Base-by-base conservation (phyloP, 176 grass and related monocot species). In the Musa schizocarpa region DNA sequence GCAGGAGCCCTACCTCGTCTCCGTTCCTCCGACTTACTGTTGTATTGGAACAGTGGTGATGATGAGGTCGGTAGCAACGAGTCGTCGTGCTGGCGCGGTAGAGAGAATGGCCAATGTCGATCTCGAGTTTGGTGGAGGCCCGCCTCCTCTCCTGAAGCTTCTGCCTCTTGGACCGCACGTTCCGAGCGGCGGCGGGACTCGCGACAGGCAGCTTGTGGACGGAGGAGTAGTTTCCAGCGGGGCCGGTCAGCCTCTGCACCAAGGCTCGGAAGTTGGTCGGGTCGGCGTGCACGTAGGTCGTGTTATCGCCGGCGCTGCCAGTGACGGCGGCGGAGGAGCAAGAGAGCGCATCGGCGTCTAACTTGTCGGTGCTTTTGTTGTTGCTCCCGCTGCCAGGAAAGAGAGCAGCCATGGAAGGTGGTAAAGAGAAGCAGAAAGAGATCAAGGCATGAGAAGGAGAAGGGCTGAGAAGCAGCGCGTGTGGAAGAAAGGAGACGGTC, bases 131-230 rank as follows among this genome's bases (percentile, higher is more conserved):
- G 1, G 88, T 26, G 23, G 88, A 85, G 66, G 78, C 70, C 83
- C 88, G 71, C 82, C 88, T 79, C 79, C 87, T 82, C 16, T 76
- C 92, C 79, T 91, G 83, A 78, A 95, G 88, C 88, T 94, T 94
- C 54, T 84, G 83, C 67, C 88, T 64, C 83, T 89, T 86, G 17
- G 17, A 51, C 50, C 25, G 53, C 21, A 73, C 56, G 50, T 19
- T 61, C 16, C 1, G 13, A 17, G 12, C 57, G 12, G 54, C 11
- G 54, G 54, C 54, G 16, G 54, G 12, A 13, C 16, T 17, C 12
- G 57, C 57, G 2, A 61, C 57, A 25, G 64, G 43, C 52, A 72
- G 66, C 26, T 49, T 52, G 34, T 43, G 34, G 34, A 43, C 34
- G 68, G 12, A 2, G n/a, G 19, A 52, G 3, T 59, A 70, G 26